These are phyloP conservation scores for Kwoniella botswanensis DNA, from an alignment of 768 basidiomycete genomes.

Conservation along the genomic window DNA sequence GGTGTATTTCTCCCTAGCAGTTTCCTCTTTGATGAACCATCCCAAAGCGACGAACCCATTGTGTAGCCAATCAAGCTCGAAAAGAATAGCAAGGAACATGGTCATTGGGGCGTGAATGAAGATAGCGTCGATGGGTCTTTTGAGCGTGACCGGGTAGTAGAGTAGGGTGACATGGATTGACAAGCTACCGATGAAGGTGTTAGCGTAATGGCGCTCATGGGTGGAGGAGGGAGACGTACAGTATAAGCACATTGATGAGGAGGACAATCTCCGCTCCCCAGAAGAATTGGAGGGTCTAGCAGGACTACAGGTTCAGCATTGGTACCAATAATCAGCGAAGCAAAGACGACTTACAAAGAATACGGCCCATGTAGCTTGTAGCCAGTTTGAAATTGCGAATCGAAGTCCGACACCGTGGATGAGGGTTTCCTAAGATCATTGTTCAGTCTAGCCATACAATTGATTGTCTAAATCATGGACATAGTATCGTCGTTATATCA, in stretches of 20 bases:
- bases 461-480: too few species aligned
- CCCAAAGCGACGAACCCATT: conserved; percentile 73
- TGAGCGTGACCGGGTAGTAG: conserved; percentile 63
- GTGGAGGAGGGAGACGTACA: conserved; percentile 57
- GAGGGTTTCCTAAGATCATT: conserved; percentile 64
- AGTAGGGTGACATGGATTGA: conserved; percentile 81
- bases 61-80: conserved; percentile 67
- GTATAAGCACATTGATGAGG: conserved; percentile 70
- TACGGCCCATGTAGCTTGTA: conserved; percentile 79
- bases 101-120: conserved; percentile 84
- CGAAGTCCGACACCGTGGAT: conserved; percentile 79
- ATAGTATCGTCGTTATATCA: conserved; percentile 41
- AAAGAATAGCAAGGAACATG: conserved; percentile 63
- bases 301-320: neutral
- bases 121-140: conserved; percentile 71
- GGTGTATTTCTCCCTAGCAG: conserved; percentile 65
- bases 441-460: neutral
- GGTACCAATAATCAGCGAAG: neutral
- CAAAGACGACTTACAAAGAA: conserved; percentile 66
- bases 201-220: neutral
- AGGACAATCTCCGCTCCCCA: conserved; percentile 74
- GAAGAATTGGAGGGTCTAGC: conserved; percentile 75
- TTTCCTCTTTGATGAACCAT: conserved; percentile 65
- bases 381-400: conserved; percentile 77
- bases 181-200: conserved; percentile 52